Evolutionary conservation across 495 filamentous ascomycete genomes (phyloP).

Genomic region (Oidiodendron maius): DNA sequence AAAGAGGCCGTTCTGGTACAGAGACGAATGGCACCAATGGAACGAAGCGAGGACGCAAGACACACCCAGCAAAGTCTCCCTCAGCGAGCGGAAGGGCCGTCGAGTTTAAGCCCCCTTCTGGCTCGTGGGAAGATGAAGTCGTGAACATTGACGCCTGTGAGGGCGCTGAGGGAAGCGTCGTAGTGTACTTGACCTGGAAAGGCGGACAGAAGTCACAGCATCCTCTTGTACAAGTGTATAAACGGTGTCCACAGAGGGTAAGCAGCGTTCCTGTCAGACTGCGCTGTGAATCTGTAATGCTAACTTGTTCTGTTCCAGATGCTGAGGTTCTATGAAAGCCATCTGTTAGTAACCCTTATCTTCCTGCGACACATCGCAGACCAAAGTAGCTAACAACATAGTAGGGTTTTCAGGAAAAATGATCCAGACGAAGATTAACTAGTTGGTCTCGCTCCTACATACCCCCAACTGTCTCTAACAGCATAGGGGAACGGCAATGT

Average conservation of each 20-base stretch:
- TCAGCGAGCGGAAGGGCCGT: constrained; percentile 28
- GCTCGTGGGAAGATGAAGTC: constrained; percentile 54
- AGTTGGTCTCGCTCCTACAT: no score
- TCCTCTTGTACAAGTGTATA: constrained; percentile 45
- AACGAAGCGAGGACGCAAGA: constrained; percentile 39
- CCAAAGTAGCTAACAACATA: background rate
- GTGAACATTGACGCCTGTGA: constrained; percentile 50
- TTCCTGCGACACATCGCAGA: background rate
- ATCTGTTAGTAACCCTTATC: constrained; percentile 29
- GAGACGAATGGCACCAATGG: constrained; percentile 14
- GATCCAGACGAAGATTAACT: background rate
- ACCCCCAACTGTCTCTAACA: no score
- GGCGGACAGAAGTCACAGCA: constrained; percentile 56
- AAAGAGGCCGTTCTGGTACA: constrained; percentile 13
- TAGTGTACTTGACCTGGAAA: constrained; percentile 50
- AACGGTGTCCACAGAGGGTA: constrained; percentile 56
- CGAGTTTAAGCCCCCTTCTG: constrained; percentile 47
- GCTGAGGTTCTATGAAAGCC: constrained; percentile 55
- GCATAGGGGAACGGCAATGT: no score
- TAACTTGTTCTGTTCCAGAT: constrained; percentile 34
- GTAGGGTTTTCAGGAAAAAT: constrained; percentile 3
- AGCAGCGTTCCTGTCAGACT: background rate
- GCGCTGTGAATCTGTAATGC: background rate
- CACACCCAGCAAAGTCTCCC: constrained; percentile 26
- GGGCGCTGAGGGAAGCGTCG: constrained; percentile 40